A percentile compares a stretch with the other conserved stretches of the same genome.
Conservation (phyloP, 2,329 filamentous ascomycete species). For the Colletotrichum abscissum region DNA sequence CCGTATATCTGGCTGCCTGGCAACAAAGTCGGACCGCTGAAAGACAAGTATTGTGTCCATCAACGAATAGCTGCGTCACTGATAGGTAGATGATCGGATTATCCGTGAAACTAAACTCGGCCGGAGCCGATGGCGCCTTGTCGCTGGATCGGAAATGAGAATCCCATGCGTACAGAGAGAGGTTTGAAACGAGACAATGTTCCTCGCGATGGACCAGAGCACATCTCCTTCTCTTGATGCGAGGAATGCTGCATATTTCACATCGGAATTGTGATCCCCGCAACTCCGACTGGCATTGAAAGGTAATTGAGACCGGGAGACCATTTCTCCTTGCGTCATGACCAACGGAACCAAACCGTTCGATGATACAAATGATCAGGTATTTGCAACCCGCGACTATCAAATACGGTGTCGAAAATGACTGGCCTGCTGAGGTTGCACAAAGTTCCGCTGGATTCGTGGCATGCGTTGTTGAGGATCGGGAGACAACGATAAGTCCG, state of each 20-base stretch:
- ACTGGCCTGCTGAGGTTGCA: not conserved
- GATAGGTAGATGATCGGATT: not conserved
- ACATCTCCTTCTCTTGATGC: too few relatives aligned
- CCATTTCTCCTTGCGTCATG: constrained; percentile 3
- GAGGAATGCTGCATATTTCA: not conserved
- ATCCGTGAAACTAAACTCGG: not conserved
- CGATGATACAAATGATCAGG: not conserved
- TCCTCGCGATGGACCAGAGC: not conserved
- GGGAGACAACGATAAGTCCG: not conserved
- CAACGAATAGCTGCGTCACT: not conserved
- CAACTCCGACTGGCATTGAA: not conserved
- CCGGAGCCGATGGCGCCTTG: not conserved
- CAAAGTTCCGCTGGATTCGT: not conserved
- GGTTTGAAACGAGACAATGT: constrained; percentile 9
- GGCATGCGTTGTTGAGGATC: not conserved
- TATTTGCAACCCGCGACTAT: not conserved
- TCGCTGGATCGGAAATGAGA: constrained; percentile 6
- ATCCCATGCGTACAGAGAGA: constrained; percentile 2
- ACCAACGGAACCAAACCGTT: not conserved
- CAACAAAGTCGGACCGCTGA: not conserved
- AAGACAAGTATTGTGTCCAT: not conserved
- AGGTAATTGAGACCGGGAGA: not conserved
- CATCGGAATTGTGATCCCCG: not conserved
- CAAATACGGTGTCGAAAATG: not conserved
- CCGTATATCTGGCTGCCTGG: not conserved